Conservation (phyloP, 768 basidiomycete genomes). For the Phaeotremella skinneri region DNA sequence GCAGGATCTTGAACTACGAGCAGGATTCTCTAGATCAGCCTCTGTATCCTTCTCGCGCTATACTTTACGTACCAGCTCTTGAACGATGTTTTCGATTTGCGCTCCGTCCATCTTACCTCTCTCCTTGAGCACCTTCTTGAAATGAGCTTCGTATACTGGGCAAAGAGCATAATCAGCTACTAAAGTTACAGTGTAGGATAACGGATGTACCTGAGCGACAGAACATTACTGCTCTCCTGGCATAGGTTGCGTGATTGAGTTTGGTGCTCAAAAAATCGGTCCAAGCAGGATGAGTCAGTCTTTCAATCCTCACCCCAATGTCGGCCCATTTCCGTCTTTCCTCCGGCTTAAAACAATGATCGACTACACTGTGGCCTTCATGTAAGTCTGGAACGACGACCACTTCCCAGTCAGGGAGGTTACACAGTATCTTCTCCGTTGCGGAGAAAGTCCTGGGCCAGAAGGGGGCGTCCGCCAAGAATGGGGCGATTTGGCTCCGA, state of each 20-base stretch:
- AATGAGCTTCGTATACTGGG: slow-evolving; percentile 36
- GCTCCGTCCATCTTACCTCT: slow-evolving; percentile 29
- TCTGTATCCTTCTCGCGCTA: not conserved
- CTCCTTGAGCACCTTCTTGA: slow-evolving; percentile 30
- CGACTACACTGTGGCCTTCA: not conserved
- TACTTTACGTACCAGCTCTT: slow-evolving; percentile 27
- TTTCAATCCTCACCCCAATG: slow-evolving; percentile 23
- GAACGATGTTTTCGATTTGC: slow-evolving; percentile 29
- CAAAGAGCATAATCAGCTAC: not conserved
- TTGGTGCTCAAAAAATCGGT: slow-evolving; percentile 18
- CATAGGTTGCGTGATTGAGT: slow-evolving; percentile 28
- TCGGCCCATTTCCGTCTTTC: slow-evolving; percentile 26
- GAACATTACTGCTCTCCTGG: slow-evolving; percentile 24
- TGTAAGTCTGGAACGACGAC: not conserved
- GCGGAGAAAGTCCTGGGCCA: slow-evolving; percentile 26
- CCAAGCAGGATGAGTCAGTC: slow-evolving; percentile 33
- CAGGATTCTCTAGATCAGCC: not conserved
- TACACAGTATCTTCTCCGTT: slow-evolving; percentile 6
- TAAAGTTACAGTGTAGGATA: not conserved
- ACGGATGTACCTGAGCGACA: slow-evolving; percentile 19
- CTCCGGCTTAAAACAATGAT: slow-evolving; percentile 5
- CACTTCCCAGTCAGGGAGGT: slow-evolving; percentile 21
- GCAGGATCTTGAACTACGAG: slow-evolving; percentile 28
- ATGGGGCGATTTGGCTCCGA: slow-evolving; percentile 22
- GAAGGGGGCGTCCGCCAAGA: slow-evolving; percentile 26